Evolutionary conservation across 1,139 yeast genomes (phyloP), one percentile per base, ranked within the genome.

Genomic region (Scheffersomyces cryptocercus): DNA sequence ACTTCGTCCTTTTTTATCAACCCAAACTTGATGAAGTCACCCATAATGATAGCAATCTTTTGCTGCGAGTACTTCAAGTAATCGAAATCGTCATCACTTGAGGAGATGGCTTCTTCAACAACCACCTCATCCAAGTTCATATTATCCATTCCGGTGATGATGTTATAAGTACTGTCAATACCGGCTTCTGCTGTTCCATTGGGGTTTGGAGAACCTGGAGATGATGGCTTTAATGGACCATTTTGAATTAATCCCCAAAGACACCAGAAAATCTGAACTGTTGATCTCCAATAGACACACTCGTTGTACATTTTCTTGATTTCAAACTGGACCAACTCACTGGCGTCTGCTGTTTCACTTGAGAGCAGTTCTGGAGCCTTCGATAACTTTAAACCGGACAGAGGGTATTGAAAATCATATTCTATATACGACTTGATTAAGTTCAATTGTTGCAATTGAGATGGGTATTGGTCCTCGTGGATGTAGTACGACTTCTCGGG

Each of bases 181-280:
- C 81, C 81, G 16, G 63, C 65, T 10, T 54, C 56, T 28, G 45
- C 45, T 9, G 15, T 13, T 5, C 32, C 38, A 20, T 37, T 45
- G 7, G 48, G 31, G 3, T 48, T 39, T 4, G 54, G 48, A 11
- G 29, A 29, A 15, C 7, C n/a, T 1, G 45, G 20, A 3, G 38
- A 26, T 26, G 26, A 15, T 1, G 55, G 50, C 37, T 55, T 58
- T 6, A 64, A 43, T 2, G 75, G 73, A 3, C 87, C 87, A 58
- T 80, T 77, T 64, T 88, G 96, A 36, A 93, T 80, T 43, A 93
- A 75, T 0, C 96, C 98, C 99, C 99, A 93, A 26, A 90, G 61
- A 26, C 86, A 77, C 99, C 99, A 93, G 59, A 78, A 81, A 4
- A 88, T 73, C 43, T 85, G 86, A 13, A 82, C 95, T 0, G 89